Conservation (phyloP, 179 eudicot genomes). For the Heliamphora ciliata region DNA sequence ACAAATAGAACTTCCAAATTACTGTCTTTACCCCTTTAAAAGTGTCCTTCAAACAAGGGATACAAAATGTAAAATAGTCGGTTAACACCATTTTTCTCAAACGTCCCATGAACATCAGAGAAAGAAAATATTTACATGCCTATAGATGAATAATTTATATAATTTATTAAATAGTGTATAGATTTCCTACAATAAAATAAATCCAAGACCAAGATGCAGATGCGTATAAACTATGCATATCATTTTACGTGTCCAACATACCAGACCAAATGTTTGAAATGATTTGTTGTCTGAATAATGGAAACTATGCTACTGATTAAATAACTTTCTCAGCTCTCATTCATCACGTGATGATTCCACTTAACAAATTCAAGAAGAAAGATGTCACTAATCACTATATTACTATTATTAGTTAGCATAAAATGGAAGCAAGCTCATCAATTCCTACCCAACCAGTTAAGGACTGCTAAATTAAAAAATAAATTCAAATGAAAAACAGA, state of each 20-base stretch:
- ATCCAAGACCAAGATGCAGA: too few species aligned
- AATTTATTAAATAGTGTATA: neutral
- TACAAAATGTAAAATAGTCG: too few species aligned
- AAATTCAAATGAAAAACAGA: slow-evolving; percentile 1
- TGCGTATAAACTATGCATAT: neutral
- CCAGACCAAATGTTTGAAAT: neutral
- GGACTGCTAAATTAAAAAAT: neutral
- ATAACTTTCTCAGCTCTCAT: neutral
- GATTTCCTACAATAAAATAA: neutral
- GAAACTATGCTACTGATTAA: neutral
- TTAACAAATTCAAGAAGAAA: slow-evolving; percentile 7
- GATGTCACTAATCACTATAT: neutral
- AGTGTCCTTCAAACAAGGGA: too few species aligned
- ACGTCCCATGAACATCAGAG: too few species aligned
- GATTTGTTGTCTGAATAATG: neutral
- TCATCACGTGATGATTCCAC: neutral
- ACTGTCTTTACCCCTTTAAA: too few species aligned
- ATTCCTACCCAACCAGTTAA: neutral
- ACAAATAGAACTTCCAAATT: too few species aligned
- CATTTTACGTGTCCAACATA: neutral
- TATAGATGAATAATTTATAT: neutral
- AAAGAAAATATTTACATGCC: neutral
- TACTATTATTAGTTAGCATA: neutral
- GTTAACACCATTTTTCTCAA: too few species aligned
- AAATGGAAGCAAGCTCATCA: neutral